Evolutionary conservation across 179 eudicot genomes (phyloP), one percentile per base, ranked within the genome.

Genomic region (Beta corolliflora): DNA sequence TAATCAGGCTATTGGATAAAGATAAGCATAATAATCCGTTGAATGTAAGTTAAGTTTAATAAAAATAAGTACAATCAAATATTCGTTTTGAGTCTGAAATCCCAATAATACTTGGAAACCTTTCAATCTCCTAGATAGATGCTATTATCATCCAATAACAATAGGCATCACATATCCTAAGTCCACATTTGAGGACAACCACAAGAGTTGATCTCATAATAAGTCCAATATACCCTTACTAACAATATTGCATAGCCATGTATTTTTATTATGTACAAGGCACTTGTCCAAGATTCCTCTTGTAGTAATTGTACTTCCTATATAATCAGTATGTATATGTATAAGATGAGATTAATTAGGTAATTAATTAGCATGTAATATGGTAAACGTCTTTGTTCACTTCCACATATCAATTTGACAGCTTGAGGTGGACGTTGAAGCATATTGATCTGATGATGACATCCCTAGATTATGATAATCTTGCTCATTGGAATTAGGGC

Each of bases 371-470:
- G 77, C 44, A 69, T 52, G 59, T 81, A 46, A 46, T 76, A 75
- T 83, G 19, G 56, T 29, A 36, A 56, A 41, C 29, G 3, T 44
- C 12, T 77, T n/a, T 56, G 19, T 61, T 86, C 83, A 90, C 84
- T 89, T 91, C 94, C 93, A 90, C 82, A 90, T 85, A 77, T 91
- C 90, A 81, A 90, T 88, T 67, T 82, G 91, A 86, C 89, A 88
- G 88, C 84, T 84, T 5, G 89, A 81, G 77, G 75, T 82, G 25
- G 90, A 87, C 3, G 90, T 79, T 21, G 92, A 86, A 55, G 85
- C 90, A 83, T 82, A 88, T n/a, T 74, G 76, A 74, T 89, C 91
- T 16, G 86, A 85, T 70, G 79, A 85, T 73, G 79, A 83, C 16
- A 48, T 63, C 76, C 83, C 81, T 56, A 72, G 67, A 53, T 48